phyloP scores from a whole-genome alignment of 305 asterid genomes.

The Nicotiana rustica region DNA sequence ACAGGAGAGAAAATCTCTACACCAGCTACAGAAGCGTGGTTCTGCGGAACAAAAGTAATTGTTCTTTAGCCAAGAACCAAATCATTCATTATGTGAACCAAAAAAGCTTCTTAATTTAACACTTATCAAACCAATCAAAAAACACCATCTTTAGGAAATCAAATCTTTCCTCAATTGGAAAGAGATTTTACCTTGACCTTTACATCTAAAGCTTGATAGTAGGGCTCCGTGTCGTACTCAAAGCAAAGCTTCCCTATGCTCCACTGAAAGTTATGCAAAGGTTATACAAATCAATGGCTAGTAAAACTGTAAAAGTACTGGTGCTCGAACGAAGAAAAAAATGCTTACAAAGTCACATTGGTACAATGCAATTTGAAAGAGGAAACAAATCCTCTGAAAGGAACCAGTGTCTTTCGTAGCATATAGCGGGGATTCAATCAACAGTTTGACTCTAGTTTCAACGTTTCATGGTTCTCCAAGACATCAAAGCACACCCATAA shows the following conservation, averaged over 20 bases:
- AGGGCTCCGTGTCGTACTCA: slow-evolving; percentile 92
- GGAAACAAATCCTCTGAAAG: slow-evolving; percentile 1
- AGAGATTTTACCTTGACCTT: slow-evolving; percentile 61
- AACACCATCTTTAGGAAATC: slow-evolving; percentile 22
- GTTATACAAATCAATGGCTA: slow-evolving; percentile 10
- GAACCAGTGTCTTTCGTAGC: not conserved
- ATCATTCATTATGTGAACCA: not conserved
- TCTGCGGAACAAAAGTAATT: slow-evolving; percentile 53
- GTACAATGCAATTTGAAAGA: not conserved
- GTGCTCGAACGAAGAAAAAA: not conserved
- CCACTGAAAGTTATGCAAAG: slow-evolving; percentile 62
- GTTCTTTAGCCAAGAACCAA: slow-evolving; percentile 30
- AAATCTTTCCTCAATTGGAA: slow-evolving; percentile 1
- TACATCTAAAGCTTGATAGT: slow-evolving; percentile 74
- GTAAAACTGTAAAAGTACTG: not conserved
- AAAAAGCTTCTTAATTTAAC: not conserved
- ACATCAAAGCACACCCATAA: not conserved
- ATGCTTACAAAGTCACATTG: not conserved
- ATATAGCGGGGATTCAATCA: not conserved
- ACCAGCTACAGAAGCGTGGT: slow-evolving; percentile 60
- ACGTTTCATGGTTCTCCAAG: slow-evolving; percentile 20
- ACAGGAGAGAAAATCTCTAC: slow-evolving; percentile 85
- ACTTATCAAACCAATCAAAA: not conserved
- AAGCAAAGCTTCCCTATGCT: slow-evolving; percentile 80
- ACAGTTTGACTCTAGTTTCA: not conserved